Evolutionary conservation across 2,329 filamentous ascomycete genomes (phyloP), one percentile per base, ranked within the genome.

Genomic region (Thielaviopsis euricoi): DNA sequence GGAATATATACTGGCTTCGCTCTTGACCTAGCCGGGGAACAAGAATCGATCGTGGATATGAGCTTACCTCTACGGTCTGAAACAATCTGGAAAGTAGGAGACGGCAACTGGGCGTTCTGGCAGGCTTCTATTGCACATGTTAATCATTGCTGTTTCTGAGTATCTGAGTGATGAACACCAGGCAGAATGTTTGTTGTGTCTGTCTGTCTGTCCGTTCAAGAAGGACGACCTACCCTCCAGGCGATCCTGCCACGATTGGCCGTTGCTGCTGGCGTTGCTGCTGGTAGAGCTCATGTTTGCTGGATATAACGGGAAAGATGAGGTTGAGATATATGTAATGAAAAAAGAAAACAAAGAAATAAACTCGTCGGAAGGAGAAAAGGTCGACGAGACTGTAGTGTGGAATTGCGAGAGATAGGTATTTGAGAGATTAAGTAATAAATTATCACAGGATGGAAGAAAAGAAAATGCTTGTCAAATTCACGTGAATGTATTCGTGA

Each of bases 31-130:
- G 37, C 37, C 37, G 17, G 17, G 37, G 37, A n/a, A 33, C 40
- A 15, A 61, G 51, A 53, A 60, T 60, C 21, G 56, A 56, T 60
- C 61, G 61, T 43, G 55, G 58, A 59, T 51, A 60, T 57, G 51
- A 50, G 63, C 73, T 65, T 76, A 86, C 85, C 85, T 78, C 85
- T 78, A 67, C 84, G 80, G 69, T 89, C 86, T 64, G 86, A 89
- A 55, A 87, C 78, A 64, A 87, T 81, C 66, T 84, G 81, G 68
- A 83, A 89, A 56, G 79, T 71, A 7, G 84, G 84, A 53, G 73
- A 69, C 50, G 71, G 68, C 48, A 80, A 66, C 61, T 80, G 75
- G 57, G 72, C 72, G 61, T 74, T 72, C 58, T 73, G 75, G 67
- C 83, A 86, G 62, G 77, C 73, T 58, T 78, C 82, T 86, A 63